phyloP scores from a whole-genome alignment of 306 rosid genomes.

The Vigna mungo region DNA sequence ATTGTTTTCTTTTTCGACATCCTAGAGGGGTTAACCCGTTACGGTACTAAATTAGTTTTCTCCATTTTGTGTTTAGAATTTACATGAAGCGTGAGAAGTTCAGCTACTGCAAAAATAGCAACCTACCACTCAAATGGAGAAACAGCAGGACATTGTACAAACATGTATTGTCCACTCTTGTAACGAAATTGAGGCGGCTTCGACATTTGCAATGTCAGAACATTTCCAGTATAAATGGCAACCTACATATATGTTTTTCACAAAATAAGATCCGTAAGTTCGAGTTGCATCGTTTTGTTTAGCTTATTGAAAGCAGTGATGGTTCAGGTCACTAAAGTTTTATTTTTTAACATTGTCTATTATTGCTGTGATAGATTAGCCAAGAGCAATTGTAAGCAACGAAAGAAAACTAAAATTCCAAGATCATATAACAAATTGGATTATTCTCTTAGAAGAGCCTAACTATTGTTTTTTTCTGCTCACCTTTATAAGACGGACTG shows the following conservation, averaged over 20 bases:
- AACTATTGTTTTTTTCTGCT: conserved; percentile 6
- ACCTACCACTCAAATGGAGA: conserved; percentile 94
- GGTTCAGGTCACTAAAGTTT: not conserved
- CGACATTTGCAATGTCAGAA: conserved; percentile 87
- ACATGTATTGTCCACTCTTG: conserved; percentile 98
- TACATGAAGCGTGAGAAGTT: conserved; percentile 15
- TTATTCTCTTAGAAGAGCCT: not conserved
- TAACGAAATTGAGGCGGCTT: conserved; percentile 84
- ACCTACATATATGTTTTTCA: conserved; percentile 55
- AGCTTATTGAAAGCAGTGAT: not conserved
- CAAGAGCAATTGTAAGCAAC: conserved; percentile 1
- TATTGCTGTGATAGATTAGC: not conserved
- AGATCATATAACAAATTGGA: not conserved
- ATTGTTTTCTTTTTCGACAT: conserved; percentile 21
- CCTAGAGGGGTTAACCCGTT: not conserved
- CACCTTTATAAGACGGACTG: conserved; percentile 82
- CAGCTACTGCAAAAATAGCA: conserved; percentile 19
- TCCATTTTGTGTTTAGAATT: not conserved
- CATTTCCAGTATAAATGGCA: conserved; percentile 94
- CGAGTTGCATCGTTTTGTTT: not conserved
- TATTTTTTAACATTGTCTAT: not conserved
- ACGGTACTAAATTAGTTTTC: not conserved
- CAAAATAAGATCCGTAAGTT: conserved; percentile 4
- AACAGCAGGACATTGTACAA: conserved; percentile 92
- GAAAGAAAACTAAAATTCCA: not conserved